Evolutionary conservation across 2,329 filamentous ascomycete genomes (phyloP).

Genomic region (Ceratocystiopsis minuta): DNA sequence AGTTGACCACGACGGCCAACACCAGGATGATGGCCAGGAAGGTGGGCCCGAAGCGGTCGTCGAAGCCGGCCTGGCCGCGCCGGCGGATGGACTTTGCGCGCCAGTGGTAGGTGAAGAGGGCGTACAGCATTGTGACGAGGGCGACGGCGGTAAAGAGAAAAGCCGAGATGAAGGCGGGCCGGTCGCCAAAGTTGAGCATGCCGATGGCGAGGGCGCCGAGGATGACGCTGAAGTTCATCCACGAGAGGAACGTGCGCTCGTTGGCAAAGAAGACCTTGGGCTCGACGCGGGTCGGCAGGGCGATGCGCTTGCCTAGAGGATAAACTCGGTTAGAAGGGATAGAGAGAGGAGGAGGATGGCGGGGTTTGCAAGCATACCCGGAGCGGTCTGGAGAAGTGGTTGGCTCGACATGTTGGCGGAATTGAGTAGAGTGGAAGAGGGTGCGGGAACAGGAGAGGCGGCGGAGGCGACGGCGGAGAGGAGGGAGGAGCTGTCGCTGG

Average conservation of each 20-base stretch:
- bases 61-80: constrained; percentile 86
- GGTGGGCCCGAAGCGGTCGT: constrained; percentile 88
- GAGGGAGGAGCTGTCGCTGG: too few species aligned
- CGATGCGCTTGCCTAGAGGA: constrained; percentile 81
- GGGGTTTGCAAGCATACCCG: constrained; percentile 37
- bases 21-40: constrained; percentile 74
- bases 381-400: constrained; percentile 84
- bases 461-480: too few species aligned
- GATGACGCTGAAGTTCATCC: constrained; percentile 99
- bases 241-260: constrained; percentile 96
- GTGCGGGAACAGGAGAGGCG: neutral
- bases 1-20: constrained; percentile 87
- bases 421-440: neutral
- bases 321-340: neutral
- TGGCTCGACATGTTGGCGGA: constrained; percentile 67
- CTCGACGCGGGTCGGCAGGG: constrained; percentile 91
- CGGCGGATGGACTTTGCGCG: constrained; percentile 79
- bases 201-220: constrained; percentile 91
- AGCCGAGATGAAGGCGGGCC: constrained; percentile 80
- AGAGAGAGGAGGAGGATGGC: neutral
- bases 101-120: constrained; percentile 92
- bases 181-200: constrained; percentile 95
- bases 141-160: constrained; percentile 88
- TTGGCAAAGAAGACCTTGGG: constrained; percentile 99
- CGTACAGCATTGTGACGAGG: constrained; percentile 90